Evolutionary conservation across 2,329 filamentous ascomycete genomes (phyloP), one percentile per base, ranked within the genome.

Genomic region (Hymenotorrendiella dingleyae): DNA sequence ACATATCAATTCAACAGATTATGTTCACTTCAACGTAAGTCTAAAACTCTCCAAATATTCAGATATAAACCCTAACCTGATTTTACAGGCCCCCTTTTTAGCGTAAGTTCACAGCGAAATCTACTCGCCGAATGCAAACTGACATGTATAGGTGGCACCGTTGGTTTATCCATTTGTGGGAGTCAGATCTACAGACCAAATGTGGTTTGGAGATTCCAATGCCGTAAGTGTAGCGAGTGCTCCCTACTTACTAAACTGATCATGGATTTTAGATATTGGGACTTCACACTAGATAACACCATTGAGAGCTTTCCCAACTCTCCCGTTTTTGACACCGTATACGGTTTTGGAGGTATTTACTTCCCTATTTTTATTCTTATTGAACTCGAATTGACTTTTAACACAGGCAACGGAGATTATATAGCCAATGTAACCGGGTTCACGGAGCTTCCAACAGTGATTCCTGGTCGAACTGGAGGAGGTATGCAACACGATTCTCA

Each of bases 1-100:
- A 0, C 73, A 76, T 46, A 66, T 76, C 43, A 67, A 71, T 40
- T 63, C 69, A 47, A 72, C 72, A 1, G 46, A 62, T 8, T 40
- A 37, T 1, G 71, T 74, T 14, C 72, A 75, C 50, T 62, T 43
- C n/a, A 41, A 43, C 41, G 54, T 49, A 37, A 41, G 43, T 44
- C 10, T 42, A 6, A 8, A 33, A 20, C 26, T 24, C 2, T 17
- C 36, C 10, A n/a, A 24, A 19, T 20, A n/a, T n/a, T n/a, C n/a
- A 35, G 20, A 24, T 2, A 11, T 9, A 22, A 36, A 19, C 17
- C 7, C 37, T 45, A 8, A 45, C 32, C 19, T 12, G 14, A 14
- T 17, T 4, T 5, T 6, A n/a, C 22, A 45, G 43, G 43, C 29
- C 23, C 37, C 37, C 4, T 45, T 45, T 17, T 14, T 45, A 9